Percentiles rank a stretch among this genome's conserved stretches.
Conservation (phyloP, 2,329 filamentous ascomycete species). For the Pseudocercospora crystallina region DNA sequence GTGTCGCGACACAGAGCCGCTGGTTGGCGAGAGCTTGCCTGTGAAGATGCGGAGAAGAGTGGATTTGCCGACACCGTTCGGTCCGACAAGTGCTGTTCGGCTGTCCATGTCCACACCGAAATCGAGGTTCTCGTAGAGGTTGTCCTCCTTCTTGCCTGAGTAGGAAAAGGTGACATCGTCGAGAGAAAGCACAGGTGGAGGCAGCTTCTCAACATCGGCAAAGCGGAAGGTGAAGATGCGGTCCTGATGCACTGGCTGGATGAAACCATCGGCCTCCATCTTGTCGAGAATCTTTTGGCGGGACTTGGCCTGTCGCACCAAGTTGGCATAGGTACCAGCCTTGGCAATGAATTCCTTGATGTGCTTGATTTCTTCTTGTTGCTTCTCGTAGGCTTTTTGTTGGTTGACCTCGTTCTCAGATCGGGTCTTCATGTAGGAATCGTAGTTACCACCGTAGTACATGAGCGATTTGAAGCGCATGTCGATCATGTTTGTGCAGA, state of each 20-base stretch:
- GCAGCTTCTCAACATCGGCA: conserved; percentile 98
- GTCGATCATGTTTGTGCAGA: conserved; percentile 97
- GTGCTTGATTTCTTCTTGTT: conserved; percentile 97
- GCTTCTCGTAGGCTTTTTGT: conserved; percentile 98
- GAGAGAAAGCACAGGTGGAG: conserved; percentile 91
- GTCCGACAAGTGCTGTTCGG: conserved; percentile 91
- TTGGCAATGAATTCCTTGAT: conserved; percentile 99
- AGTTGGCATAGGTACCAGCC: conserved; percentile 98
- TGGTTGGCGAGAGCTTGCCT: conserved; percentile 83
- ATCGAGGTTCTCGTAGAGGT: conserved; percentile 93
- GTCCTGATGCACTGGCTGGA: conserved; percentile 83
- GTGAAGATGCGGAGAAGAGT: conserved; percentile 96
- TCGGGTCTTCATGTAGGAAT: conserved; percentile 91
- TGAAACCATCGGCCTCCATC: conserved; percentile 99
- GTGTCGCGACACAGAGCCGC: conserved; percentile 81
- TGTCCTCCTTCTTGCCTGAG: conserved; percentile 83
- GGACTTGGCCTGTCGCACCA: conserved; percentile 98
- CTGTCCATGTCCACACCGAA: conserved; percentile 99
- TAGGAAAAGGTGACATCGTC: conserved; percentile 98
- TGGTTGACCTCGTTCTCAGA: conserved; percentile 95
- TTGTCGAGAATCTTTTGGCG: conserved; percentile 99
- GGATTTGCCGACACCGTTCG: conserved; percentile 99
- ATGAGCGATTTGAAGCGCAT: conserved; percentile 86
- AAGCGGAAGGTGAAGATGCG: conserved; percentile 96
- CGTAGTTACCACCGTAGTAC: conserved; percentile 99